Evolutionary conservation across 2,329 filamentous ascomycete genomes (phyloP).

Genomic region (Hypoxylon rubiginosum): DNA sequence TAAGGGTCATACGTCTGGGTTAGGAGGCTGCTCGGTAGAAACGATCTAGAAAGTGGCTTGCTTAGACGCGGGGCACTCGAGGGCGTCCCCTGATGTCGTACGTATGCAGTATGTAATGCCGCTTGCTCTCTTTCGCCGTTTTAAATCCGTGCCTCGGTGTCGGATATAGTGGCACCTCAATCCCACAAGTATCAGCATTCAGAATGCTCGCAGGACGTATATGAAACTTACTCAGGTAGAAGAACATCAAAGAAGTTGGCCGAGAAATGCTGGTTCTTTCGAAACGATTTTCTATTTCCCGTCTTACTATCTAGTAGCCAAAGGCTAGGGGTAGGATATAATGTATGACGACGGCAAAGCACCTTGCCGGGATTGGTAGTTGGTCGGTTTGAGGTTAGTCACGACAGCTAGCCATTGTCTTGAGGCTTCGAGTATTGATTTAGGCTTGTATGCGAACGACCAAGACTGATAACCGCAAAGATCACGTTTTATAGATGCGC

Average conservation of each 20-base stretch:
- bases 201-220: neutral
- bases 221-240: too few relatives aligned
- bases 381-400: constrained; percentile 15
- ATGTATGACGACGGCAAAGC: neutral
- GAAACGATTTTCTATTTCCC: neutral
- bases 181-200: neutral
- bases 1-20: too few relatives aligned
- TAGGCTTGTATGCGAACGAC: neutral
- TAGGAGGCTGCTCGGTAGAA: constrained; percentile 16
- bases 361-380: too few relatives aligned
- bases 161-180: neutral
- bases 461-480: neutral
- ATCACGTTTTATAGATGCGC: neutral
- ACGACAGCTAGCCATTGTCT: constrained; percentile 1
- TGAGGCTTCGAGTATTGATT: neutral
- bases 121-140: constrained; percentile 15
- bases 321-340: neutral
- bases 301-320: neutral
- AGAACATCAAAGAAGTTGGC: neutral
- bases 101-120: neutral
- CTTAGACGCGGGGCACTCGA: constrained; percentile 32
- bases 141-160: constrained; percentile 28
- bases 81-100: constrained; percentile 1
- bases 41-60: constrained; percentile 24
- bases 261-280: neutral